phyloP scores from a whole-genome alignment of 108 stramenopile species.

The Discostella stelligeroides region DNA sequence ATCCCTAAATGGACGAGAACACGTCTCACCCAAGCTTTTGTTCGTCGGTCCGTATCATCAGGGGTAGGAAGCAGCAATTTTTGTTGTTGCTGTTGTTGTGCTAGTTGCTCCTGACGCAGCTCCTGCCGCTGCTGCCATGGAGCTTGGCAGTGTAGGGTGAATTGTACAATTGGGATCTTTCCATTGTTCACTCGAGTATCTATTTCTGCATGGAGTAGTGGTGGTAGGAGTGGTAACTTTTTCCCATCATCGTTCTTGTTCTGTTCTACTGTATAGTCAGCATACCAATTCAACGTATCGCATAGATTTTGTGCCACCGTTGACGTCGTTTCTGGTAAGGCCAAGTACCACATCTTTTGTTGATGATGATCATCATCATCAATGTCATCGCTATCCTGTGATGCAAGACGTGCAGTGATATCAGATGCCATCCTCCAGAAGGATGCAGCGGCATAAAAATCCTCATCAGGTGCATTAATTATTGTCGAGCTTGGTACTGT shows the following conservation, averaged over 20 bases:
- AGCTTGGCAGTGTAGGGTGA: constrained; percentile 11
- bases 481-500: background rate
- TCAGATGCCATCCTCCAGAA: constrained; percentile 54
- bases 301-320: constrained; percentile 38
- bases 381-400: too few relatives aligned
- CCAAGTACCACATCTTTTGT: constrained; percentile 25
- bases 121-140: background rate
- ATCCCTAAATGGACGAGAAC: constrained; percentile 76
- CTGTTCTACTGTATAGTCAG: constrained; percentile 8
- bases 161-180: constrained; percentile 20
- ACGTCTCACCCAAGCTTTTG: constrained; percentile 76
- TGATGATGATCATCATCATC: background rate
- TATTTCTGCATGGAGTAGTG: constrained; percentile 40
- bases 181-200: constrained; percentile 27
- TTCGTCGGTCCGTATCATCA: constrained; percentile 54
- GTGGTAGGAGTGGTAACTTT: background rate
- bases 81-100: constrained; percentile 6
- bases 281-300: constrained; percentile 52
- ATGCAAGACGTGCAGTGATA: background rate
- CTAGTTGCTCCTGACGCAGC: background rate
- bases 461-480: constrained; percentile 26
- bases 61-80: constrained; percentile 15
- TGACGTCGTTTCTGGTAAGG: constrained; percentile 37
- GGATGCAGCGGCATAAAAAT: constrained; percentile 37
- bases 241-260: background rate